A percentile compares a stretch with the other conserved stretches of the same genome.
phyloP scores from a whole-genome alignment of 441 rosid genomes.

The Syzygium syzygioides region DNA sequence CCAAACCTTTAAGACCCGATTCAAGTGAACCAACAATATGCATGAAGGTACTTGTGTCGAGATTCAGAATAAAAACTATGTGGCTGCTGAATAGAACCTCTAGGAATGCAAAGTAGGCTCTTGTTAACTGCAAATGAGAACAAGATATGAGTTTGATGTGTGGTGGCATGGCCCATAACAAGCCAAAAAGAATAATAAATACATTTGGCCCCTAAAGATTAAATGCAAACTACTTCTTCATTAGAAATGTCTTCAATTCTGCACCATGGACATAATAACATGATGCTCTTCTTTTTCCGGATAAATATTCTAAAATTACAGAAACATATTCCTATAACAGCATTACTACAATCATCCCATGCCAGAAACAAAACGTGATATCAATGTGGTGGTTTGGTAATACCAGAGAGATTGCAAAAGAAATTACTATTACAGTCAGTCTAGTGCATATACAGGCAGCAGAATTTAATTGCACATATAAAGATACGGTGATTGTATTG shows the following conservation, averaged over 20 bases:
- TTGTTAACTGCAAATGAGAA: slow-evolving; percentile 64
- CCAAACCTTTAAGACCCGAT: slow-evolving; percentile 93
- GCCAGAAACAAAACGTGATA: neutral
- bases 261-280: neutral
- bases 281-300: neutral
- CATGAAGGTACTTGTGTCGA: slow-evolving; percentile 82
- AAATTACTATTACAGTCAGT: neutral
- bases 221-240: neutral
- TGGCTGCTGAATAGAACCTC: slow-evolving; percentile 88
- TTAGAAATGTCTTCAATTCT: neutral
- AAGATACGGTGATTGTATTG: neutral
- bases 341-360: neutral
- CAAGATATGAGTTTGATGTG: neutral
- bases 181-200: neutral
- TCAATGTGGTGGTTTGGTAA: neutral
- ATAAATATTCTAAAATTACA: neutral
- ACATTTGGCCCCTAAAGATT: neutral
- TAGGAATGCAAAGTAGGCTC: slow-evolving; percentile 92
- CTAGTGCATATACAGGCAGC: neutral
- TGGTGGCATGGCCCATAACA: neutral
- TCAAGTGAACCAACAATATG: slow-evolving; percentile 97
- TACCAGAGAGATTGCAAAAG: neutral
- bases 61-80: slow-evolving; percentile 64
- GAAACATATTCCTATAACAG: neutral
- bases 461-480: neutral